A percentile compares a stretch with the other conserved stretches of the same genome.
These are phyloP conservation scores for Beauveria pseudobassiana DNA, from an alignment of 2,329 filamentous ascomycete genomes.

Conservation along the genomic window DNA sequence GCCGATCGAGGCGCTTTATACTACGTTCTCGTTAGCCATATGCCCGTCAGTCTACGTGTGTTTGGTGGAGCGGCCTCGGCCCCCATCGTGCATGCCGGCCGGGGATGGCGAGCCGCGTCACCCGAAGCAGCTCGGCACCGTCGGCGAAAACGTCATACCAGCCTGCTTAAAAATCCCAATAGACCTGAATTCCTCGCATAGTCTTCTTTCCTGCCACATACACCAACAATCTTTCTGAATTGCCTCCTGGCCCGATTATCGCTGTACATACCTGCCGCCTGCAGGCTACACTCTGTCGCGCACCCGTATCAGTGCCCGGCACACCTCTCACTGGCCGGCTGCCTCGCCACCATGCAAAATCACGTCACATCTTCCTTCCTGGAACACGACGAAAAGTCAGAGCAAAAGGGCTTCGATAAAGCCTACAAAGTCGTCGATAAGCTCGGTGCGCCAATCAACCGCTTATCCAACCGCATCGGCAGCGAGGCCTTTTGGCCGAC, in stretches of 20 bases:
- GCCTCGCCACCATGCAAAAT: conserved; percentile 26
- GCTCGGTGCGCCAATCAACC: conserved; percentile 68
- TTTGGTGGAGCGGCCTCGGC: neutral
- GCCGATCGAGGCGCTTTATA: no score
- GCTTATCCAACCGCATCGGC: conserved; percentile 74
- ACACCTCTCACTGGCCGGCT: no score
- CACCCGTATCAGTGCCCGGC: no score
- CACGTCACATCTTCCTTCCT: conserved; percentile 31
- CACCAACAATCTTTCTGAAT: neutral
- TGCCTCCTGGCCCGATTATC: no score
- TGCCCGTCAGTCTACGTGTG: no score
- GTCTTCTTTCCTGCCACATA: neutral
- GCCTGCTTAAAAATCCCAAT: neutral
- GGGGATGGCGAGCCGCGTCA: conserved; percentile 7
- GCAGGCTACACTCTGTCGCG: neutral
- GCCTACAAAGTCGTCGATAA: conserved; percentile 48
- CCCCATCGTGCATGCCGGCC: neutral
- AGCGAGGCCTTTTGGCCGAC: conserved; percentile 79
- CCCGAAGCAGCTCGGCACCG: conserved; percentile 1
- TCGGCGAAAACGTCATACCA: conserved; percentile 8
- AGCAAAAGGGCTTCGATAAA: conserved; percentile 67
- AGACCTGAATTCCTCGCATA: neutral
- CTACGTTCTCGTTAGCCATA: no score
- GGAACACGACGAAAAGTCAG: conserved; percentile 46
- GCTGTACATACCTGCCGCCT: neutral